Conservation (phyloP, 257 asterid genomes). For the Solanum neorickii region DNA sequence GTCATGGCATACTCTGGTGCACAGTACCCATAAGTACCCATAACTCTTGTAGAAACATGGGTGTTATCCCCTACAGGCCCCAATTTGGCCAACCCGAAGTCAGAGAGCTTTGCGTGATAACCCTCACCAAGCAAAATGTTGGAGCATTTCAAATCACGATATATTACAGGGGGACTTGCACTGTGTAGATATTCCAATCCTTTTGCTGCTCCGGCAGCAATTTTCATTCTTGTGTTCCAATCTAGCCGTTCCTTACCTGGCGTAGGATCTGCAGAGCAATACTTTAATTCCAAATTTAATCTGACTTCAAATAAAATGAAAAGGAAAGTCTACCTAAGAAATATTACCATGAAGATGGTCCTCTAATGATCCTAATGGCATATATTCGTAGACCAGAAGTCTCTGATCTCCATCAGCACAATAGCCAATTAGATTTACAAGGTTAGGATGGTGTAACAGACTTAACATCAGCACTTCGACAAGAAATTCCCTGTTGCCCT, state of each 20-base stretch:
- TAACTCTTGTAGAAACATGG: constrained; percentile 87
- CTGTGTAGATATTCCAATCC: constrained; percentile 90
- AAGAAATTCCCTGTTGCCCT: constrained; percentile 84
- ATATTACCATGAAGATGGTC: constrained; percentile 77
- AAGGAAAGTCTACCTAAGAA: background rate
- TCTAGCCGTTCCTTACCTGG: constrained; percentile 53
- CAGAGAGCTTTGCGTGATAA: constrained; percentile 80
- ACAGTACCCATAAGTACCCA: constrained; percentile 97
- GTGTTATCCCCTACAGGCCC: constrained; percentile 95
- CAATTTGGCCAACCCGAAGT: constrained; percentile 90
- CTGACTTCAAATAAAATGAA: background rate
- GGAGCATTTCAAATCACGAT: constrained; percentile 88
- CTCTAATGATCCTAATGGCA: constrained; percentile 82
- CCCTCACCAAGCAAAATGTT: constrained; percentile 79
- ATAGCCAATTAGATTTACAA: constrained; percentile 80
- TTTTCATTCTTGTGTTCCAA: constrained; percentile 91
- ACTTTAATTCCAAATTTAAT: background rate
- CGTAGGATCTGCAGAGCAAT: constrained; percentile 36
- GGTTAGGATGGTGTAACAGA: constrained; percentile 78
- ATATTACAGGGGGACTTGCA: constrained; percentile 92
- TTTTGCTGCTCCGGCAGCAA: constrained; percentile 94
- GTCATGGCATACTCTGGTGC: constrained; percentile 99
- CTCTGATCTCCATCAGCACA: constrained; percentile 97
- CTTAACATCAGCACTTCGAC: constrained; percentile 92
- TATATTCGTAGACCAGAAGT: constrained; percentile 78